phyloP scores from a whole-genome alignment of 108 stramenopile species.

The Pseudonitzschia multiseries region DNA sequence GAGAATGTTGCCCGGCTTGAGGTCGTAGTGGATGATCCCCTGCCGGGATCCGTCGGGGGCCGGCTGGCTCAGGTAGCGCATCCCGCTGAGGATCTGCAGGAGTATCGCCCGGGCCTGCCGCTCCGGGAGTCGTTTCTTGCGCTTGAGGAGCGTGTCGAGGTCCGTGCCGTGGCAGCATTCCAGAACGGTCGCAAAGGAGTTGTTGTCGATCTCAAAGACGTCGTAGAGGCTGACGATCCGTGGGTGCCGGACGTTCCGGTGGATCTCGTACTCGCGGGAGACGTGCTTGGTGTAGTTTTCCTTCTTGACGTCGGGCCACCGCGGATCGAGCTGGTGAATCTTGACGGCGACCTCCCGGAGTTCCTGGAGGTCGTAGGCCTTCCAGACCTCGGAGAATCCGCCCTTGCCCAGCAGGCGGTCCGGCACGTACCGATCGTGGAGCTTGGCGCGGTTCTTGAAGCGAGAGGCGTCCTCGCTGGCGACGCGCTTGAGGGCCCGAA shows the following conservation, averaged over 20 bases:
- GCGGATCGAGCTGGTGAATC: conserved; percentile 95
- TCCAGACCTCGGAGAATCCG: conserved; percentile 99
- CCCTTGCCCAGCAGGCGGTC: conserved; percentile 92
- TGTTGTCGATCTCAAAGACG: conserved; percentile 97
- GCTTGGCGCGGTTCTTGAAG: conserved; percentile 68
- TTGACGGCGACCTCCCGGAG: conserved; percentile 94
- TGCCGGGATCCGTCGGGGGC: conserved; percentile 73
- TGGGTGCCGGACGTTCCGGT: conserved; percentile 92
- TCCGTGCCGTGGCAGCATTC: conserved; percentile 96
- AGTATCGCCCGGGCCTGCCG: conserved; percentile 90
- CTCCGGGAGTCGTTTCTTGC: conserved; percentile 80
- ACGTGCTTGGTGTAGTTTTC: conserved; percentile 97
- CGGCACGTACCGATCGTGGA: conserved; percentile 91
- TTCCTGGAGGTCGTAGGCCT: conserved; percentile 86
- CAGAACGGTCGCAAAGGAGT: conserved; percentile 97
- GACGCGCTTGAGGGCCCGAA: conserved; percentile 74
- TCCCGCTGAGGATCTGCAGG: conserved; percentile 92
- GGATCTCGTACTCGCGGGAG: conserved; percentile 97
- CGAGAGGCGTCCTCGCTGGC: conserved; percentile 82
- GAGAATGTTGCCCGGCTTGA: conserved; percentile 94
- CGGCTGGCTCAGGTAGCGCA: conserved; percentile 92
- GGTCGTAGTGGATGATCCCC: conserved; percentile 99
- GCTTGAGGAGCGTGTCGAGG: conserved; percentile 87
- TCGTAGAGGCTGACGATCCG: conserved; percentile 96
- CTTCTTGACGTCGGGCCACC: conserved; percentile 95